Base-by-base conservation (phyloP, 2,329 filamentous ascomycete genomes). In the Penicillium griseofulvum region DNA sequence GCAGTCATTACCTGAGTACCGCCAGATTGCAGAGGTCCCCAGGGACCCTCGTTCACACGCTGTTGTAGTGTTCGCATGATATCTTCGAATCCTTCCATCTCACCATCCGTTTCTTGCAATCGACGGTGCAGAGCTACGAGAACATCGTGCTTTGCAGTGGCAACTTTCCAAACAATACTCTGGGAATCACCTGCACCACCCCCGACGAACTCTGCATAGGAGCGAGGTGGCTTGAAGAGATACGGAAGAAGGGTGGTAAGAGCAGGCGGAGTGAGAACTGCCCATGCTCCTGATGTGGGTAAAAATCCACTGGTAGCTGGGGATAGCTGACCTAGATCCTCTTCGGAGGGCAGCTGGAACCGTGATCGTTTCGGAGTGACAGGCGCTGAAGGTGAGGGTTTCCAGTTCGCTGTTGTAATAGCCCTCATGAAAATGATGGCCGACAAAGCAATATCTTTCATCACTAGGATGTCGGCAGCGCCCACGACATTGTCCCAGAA, bases 171-270 rank as follows among this genome's bases (percentile, higher is more conserved):
- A 3, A 83, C 81, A 1, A 81, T 77, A 58, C 79, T 82, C 63
- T 85, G 81, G 1, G 78, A 71, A 63, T 85, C 83, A 2, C 80
- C 81, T 10, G 78, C 74, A 10, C 83, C 83, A 36, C 76, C 74
- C 14, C 80, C 81, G 0, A 84, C 82, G n/a, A 85, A 75, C 51
- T 83, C 83, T 12, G 79, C 78, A 56, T 83, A 84, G 0, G 79
- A 80, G 29, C 80, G 79, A 1, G 83, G 78, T 3, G 82, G 81
- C 51, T 80, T 81, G 52, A 86, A 77, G 2, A 86, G 72, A 61
- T 81, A 84, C 0, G 83, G 83, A 0, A 86, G 67, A 0, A 84
- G 74, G 2, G 75, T 75, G 49, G 73, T 79, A 54, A 78, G 72
- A 43, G 75, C 81, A 45, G 73, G 79, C 0, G 81, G 81, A 3